Percentiles rank a stretch among this genome's conserved stretches.
Evolutionary conservation across 2,329 filamentous ascomycete species (phyloP).

Genomic region (Cladophialophora psammophila): DNA sequence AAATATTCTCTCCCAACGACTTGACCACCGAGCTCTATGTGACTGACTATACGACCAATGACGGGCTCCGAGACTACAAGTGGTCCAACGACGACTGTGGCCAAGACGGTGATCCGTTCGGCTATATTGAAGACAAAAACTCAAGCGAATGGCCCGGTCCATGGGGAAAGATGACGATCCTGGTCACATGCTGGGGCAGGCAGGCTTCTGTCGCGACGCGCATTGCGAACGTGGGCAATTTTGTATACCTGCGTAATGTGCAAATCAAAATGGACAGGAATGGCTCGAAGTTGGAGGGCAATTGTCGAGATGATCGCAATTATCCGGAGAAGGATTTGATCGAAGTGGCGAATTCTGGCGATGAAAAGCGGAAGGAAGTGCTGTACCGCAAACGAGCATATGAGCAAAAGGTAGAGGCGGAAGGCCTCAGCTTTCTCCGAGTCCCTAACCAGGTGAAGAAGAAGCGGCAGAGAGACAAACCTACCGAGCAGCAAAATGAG

Average conservation of each 20-base stretch:
- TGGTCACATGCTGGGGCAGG: conserved; percentile 73
- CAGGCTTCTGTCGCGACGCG: conserved; percentile 68
- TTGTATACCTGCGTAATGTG: conserved; percentile 73
- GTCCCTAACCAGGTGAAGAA: conserved; percentile 31
- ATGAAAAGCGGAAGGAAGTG: conserved; percentile 59
- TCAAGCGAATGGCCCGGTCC: conserved; percentile 72
- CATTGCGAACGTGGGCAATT: conserved; percentile 64
- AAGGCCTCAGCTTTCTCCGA: conserved; percentile 42
- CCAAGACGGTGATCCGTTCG: conserved; percentile 62
- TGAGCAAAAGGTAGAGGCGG: conserved; percentile 42
- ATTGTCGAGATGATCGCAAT: conserved; percentile 67
- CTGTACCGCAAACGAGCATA: conserved; percentile 72
- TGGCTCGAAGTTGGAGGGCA: conserved; percentile 71
- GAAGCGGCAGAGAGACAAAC: conserved; percentile 41
- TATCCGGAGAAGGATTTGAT: conserved; percentile 65
- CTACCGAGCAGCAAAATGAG: conserved; percentile 37
- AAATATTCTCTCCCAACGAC: conserved; percentile 53
- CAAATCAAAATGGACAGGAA: conserved; percentile 68
- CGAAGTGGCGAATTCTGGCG: conserved; percentile 54
- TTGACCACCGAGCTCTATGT: conserved; percentile 71
- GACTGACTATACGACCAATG: conserved; percentile 82
- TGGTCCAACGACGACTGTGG: conserved; percentile 45
- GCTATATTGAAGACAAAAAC: conserved; percentile 56
- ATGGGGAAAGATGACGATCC: conserved; percentile 73
- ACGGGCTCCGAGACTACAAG: conserved; percentile 65